Base-by-base conservation (phyloP, 352 stramenopile species). In the Phytophthora tentaculata region DNA sequence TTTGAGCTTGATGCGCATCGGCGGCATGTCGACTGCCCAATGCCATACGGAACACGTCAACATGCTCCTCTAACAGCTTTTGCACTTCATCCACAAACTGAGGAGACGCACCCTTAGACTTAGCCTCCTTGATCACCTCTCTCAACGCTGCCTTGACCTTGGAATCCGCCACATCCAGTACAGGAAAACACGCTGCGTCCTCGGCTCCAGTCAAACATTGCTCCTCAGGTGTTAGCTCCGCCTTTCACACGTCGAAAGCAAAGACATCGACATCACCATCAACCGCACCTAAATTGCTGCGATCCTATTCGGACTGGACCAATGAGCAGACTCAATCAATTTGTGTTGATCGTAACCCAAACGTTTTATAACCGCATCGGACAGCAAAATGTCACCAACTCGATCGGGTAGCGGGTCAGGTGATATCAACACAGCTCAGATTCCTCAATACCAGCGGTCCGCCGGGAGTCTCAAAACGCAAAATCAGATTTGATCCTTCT, bases 1-100 rank as follows among this genome's bases (percentile, higher is more conserved):
- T 35, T 20, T 53, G 13, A 56, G 19, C 19, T 56, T 43, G n/a
- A 56, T 56, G 9, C 50, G 8, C 50, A 56, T 56, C 2, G 50
- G 50, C 12, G 50, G 28, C 50, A 56, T 39, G 14, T 55, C 48
- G 0, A 55, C 48, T 10, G 48, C 50, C 50, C 0, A 56, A 28
- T 7, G 26, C 26, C 19, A 56, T 44, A 5, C 50, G 16, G n/a
- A 56, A 56, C 8, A 44, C 26, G 16, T 56, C 2, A 0, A 41
- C 0, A n/a, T 45, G 44, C 8, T 26, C 26, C n/a, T 44, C 17
- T 7, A 56, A 9, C 1, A 56, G 10, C 2, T 56, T 10, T 3
- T n/a, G 17, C 0, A 56, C 28, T 23, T 56, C 50, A n/a, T 44
- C 28, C 3, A 56, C 23, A 8, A 35, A 37, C 10, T 32, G 10